Evolutionary conservation across 2,329 filamentous ascomycete genomes (phyloP), one percentile per base, ranked within the genome.

Genomic region (Harringtonia lauricola): DNA sequence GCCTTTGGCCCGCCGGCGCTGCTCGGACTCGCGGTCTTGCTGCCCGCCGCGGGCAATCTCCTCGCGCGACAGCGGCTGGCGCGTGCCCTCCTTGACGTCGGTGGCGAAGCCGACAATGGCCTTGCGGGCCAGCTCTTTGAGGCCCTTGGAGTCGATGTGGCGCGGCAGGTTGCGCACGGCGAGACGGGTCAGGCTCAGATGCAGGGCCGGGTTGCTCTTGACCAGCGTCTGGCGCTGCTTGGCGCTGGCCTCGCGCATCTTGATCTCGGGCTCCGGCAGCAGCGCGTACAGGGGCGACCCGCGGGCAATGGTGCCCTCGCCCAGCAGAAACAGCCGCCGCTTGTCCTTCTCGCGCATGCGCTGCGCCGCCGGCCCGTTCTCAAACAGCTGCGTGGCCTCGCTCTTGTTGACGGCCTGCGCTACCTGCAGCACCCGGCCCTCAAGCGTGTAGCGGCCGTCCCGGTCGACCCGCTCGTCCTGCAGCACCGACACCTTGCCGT

Each of bases 21-120:
- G 77, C 57, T 98, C 92, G 3, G 86, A 84, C 47, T 86, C 80
- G 53, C 76, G 80, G 69, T 89, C 89, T 39, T 84, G 81, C 28
- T 85, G 81, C 12, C 84, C 83, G 41, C 86, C 88, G 34, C 92
- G 80, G 15, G 76, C 68, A 42, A 86, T 73, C 60, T 98, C 94
- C 56, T 98, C 92, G 57, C 85, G 88, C n/a, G 86, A 92, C 3
- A 98, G 71, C 18, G 81, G 82, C 50, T 83, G 67, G 24, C 92
- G 82, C 30, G 72, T 72, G 14, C 86, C 86, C 24, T 71, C 72
- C 59, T 89, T 94, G 51, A 90, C 87, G 55, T 98, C 92, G 48
- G 73, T 83, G 34, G 92, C 89, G 56, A 98, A 98, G 1, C 87
- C 89, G 39, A 96, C 92, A 13, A 95, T 78, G n/a, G 86, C 92